phyloP scores from a whole-genome alignment of 1,284 basidiomycete genomes.

The Cryptococcus sp. region DNA sequence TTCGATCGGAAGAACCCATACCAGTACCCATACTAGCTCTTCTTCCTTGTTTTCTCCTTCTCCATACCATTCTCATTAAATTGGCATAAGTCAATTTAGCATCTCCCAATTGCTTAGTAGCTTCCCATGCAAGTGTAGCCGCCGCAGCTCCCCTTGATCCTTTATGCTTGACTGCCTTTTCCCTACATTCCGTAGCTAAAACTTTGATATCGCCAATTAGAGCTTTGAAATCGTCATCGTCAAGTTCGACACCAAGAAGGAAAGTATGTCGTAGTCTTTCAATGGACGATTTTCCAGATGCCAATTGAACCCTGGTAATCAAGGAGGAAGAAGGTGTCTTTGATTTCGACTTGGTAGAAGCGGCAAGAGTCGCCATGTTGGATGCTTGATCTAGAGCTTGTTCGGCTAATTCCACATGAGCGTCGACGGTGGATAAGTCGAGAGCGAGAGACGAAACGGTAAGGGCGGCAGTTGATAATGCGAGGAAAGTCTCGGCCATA shows the following conservation, averaged over 20 bases:
- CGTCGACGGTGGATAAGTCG: slow-evolving; percentile 34
- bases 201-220: slow-evolving; percentile 38
- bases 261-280: slow-evolving; percentile 40
- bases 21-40: background rate
- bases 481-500: slow-evolving; percentile 40
- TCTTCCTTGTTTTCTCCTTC: slow-evolving; percentile 23
- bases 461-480: slow-evolving; percentile 31
- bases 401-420: slow-evolving; percentile 40
- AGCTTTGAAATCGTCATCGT: slow-evolving; percentile 41
- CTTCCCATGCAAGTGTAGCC: slow-evolving; percentile 35
- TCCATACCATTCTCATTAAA: slow-evolving; percentile 37
- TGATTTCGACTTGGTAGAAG: slow-evolving; percentile 22
- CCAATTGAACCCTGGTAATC: slow-evolving; percentile 42
- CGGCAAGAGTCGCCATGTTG: slow-evolving; percentile 42
- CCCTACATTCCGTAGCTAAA: slow-evolving; percentile 36
- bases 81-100: slow-evolving; percentile 39
- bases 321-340: slow-evolving; percentile 31
- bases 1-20: background rate
- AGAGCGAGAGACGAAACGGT: slow-evolving; percentile 26
- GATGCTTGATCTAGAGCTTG: slow-evolving; percentile 46
- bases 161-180: slow-evolving; percentile 35
- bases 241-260: slow-evolving; percentile 31
- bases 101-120: slow-evolving; percentile 38
- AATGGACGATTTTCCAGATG: slow-evolving; percentile 32
- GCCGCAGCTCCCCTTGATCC: slow-evolving; percentile 34